A percentile compares a stretch with the other conserved stretches of the same genome.
These are phyloP conservation scores for Gynostemma pentaphyllum DNA, from an alignment of 306 rosid genomes.

Conservation along the genomic window DNA sequence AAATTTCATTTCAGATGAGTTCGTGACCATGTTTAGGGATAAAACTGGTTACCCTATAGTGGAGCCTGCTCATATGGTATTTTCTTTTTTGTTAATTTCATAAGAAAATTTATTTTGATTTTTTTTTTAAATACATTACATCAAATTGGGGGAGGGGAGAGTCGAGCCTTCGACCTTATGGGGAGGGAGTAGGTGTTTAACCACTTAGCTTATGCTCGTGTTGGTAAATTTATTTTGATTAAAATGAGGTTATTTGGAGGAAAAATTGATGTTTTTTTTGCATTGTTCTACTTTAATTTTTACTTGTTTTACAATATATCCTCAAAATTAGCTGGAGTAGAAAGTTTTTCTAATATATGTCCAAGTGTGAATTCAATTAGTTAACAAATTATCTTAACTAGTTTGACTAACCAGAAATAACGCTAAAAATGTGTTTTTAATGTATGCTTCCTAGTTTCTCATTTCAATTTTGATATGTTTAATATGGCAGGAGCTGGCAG, in stretches of 20 bases:
- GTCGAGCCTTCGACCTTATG: no score
- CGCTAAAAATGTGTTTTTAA: no score
- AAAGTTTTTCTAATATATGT: no score
- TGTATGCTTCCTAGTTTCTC: no score
- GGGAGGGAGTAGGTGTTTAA: no score
- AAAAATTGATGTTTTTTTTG: background rate
- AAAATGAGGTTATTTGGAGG: background rate
- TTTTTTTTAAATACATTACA: no score
- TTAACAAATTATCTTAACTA: background rate
- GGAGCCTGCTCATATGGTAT: conserved; percentile 96
- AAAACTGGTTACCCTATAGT: conserved; percentile 71
- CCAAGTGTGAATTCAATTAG: no score
- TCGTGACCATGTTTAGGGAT: conserved; percentile 65
- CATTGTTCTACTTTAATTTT: background rate
- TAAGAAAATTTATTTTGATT: background rate
- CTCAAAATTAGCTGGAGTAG: background rate
- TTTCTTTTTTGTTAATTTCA: background rate
- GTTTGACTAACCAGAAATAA: background rate
- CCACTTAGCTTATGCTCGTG: no score
- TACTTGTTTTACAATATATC: background rate
- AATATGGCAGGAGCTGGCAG: conserved; percentile 62
- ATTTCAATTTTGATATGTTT: background rate
- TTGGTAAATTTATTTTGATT: background rate
- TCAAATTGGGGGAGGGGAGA: no score
- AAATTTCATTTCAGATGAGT: conserved; percentile 54